Percentiles rank a stretch among this genome's conserved stretches.
Conservation (phyloP, 306 rosid species). For the Vigna angularis region DNA sequence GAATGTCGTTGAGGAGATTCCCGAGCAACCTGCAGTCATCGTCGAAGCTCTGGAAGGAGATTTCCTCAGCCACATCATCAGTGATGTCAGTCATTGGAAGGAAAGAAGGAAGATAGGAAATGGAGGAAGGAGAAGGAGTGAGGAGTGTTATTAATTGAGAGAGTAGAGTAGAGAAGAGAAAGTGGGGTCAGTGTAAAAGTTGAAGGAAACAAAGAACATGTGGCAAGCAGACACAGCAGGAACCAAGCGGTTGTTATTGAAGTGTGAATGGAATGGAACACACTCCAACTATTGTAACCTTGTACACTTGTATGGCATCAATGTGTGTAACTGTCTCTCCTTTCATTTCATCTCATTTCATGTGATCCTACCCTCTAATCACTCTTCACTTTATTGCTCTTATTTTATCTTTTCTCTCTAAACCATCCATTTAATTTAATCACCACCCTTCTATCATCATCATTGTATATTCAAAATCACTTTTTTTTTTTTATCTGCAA, state of each 20-base stretch:
- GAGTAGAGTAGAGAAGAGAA: background rate
- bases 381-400: no score
- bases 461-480: no score
- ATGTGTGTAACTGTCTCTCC: no score
- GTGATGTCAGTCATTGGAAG: slow-evolving; percentile 84
- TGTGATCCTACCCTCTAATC: no score
- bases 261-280: background rate
- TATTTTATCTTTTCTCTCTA: no score
- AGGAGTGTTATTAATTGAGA: background rate
- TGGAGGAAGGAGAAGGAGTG: background rate
- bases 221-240: slow-evolving; percentile 45
- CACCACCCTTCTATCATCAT: no score
- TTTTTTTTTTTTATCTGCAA: no score
- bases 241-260: background rate
- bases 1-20: slow-evolving; percentile 77
- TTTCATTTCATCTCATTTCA: no score
- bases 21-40: slow-evolving; percentile 89
- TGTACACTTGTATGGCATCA: background rate
- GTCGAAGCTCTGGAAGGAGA: slow-evolving; percentile 87
- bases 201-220: slow-evolving; percentile 40
- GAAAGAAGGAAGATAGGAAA: background rate
- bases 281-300: background rate
- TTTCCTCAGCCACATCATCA: slow-evolving; percentile 93
- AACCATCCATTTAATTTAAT: no score
- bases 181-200: slow-evolving; percentile 9